Base-by-base conservation (phyloP, 768 basidiomycete species). In the Saitozyma sp. region DNA sequence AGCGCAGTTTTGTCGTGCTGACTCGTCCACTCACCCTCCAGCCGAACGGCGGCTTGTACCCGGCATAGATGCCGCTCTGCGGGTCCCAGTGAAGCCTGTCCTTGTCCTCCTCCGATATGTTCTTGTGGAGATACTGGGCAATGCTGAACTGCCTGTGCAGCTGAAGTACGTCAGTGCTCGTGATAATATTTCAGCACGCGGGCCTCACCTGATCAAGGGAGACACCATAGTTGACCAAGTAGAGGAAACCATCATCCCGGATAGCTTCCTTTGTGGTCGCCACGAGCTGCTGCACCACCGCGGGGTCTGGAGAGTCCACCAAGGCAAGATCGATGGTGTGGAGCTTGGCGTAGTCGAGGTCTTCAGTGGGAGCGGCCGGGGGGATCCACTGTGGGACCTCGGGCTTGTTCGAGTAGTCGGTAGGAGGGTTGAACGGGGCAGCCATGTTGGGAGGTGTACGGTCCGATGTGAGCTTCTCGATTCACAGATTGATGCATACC, bases 91-190 rank as follows among this genome's bases (percentile, higher is more conserved):
- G 55, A 5, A 70, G 56, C 20, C 63, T 40, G 9, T 62, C 45
- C 55, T 73, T 67, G 49, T 73, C 71, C 17, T 56, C 65, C 14
- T 67, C 60, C 1, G 66, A 62, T 38, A 73, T 70, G 19, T 65
- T 64, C 16, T 46, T 16, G 57, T 67, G 54, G 19, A 63, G 49
- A 41, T 63, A 69, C 41, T 73, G 71, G 16, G 68, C 71, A n/a
- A 73, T 54, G 16, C 50, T 50, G 41, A 68, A 63, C 50, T 73
- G 71, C 2, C 68, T 41, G 37, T 72, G 70, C 16, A 75, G 66
- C 62, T 69, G 49, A 9, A 29, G 29, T 29, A 8, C 9, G 39
- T 57, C 49, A n/a, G n/a, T n/a, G n/a, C n/a, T n/a, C n/a, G n/a
- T n/a, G n/a, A n/a, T n/a, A 38, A 41, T 14, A 13, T 42, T 58